Conservation (phyloP, 2,329 filamentous ascomycete genomes). For the Fusarium papillatum region DNA sequence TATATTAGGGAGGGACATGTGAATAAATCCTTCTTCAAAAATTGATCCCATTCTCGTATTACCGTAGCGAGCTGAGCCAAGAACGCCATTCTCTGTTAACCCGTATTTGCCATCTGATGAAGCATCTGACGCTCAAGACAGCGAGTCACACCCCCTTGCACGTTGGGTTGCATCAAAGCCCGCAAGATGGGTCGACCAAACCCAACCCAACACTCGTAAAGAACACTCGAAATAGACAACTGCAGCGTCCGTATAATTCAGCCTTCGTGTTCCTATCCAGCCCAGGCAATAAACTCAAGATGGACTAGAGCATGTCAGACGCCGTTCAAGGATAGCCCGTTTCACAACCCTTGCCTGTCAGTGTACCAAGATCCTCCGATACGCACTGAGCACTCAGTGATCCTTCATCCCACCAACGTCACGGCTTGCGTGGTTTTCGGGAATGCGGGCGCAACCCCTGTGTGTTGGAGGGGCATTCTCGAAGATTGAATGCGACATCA, state of each 20-base stretch:
- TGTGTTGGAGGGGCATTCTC: neutral
- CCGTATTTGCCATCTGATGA: neutral
- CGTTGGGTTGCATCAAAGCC: neutral
- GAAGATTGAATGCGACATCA: neutral
- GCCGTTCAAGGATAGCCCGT: neutral
- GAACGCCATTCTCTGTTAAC: neutral
- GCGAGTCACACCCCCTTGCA: neutral
- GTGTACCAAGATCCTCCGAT: neutral
- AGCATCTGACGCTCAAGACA: neutral
- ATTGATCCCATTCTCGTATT: neutral
- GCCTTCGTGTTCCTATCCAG: neutral
- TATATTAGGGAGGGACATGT: neutral
- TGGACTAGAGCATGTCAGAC: neutral
- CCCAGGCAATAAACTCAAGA: neutral
- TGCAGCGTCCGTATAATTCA: neutral
- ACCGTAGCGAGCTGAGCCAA: neutral
- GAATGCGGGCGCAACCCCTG: neutral
- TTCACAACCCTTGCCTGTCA: neutral
- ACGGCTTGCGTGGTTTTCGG: neutral
- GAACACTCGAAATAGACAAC: neutral
- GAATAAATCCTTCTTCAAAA: neutral
- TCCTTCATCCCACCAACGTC: neutral
- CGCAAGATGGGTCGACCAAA: neutral
- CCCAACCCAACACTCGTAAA: neutral
- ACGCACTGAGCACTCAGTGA: neutral